Evolutionary conservation across 1,284 basidiomycete genomes (phyloP).

Genomic region (Volvariella volvacea): DNA sequence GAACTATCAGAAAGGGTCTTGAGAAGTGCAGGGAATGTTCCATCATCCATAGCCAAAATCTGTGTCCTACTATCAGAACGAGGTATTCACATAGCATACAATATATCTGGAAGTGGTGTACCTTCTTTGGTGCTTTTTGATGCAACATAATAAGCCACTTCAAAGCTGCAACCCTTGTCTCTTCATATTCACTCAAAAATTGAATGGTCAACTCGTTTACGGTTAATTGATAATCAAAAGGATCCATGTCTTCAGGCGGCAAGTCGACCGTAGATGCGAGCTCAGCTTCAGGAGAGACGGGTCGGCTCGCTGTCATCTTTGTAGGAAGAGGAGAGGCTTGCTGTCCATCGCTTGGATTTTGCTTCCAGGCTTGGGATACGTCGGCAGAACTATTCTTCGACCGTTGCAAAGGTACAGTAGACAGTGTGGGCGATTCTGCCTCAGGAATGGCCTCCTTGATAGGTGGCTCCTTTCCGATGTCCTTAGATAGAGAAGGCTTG

Average conservation of each 20-base stretch:
- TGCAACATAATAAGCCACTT: constrained; percentile 99
- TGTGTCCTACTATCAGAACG: too few relatives aligned
- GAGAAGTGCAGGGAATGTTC: constrained; percentile 90
- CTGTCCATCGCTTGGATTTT: constrained; percentile 14
- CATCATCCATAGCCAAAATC: constrained; percentile 95
- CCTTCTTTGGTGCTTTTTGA: constrained; percentile 94
- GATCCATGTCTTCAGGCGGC: constrained; percentile 57
- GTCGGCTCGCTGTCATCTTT: constrained; percentile 32
- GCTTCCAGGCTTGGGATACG: constrained; percentile 15
- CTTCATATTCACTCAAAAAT: constrained; percentile 94
- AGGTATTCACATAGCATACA: not conserved
- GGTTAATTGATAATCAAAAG: constrained; percentile 89
- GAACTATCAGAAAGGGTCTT: constrained; percentile 97
- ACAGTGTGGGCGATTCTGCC: constrained; percentile 1
- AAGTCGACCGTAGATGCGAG: constrained; percentile 27
- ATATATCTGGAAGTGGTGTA: constrained; percentile 20
- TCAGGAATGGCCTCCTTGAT: not conserved
- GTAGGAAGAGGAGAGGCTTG: constrained; percentile 11
- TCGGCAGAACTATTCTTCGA: constrained; percentile 13
- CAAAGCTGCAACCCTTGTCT: constrained; percentile 90
- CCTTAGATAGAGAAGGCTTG: constrained; percentile 5
- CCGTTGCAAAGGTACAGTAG: not conserved
- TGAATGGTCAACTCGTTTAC: constrained; percentile 91
- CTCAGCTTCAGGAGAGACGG: constrained; percentile 48
- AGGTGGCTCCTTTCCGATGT: constrained; percentile 10